Base-by-base conservation (phyloP, 164 flowering plant species). In the Taxillus chinensis region DNA sequence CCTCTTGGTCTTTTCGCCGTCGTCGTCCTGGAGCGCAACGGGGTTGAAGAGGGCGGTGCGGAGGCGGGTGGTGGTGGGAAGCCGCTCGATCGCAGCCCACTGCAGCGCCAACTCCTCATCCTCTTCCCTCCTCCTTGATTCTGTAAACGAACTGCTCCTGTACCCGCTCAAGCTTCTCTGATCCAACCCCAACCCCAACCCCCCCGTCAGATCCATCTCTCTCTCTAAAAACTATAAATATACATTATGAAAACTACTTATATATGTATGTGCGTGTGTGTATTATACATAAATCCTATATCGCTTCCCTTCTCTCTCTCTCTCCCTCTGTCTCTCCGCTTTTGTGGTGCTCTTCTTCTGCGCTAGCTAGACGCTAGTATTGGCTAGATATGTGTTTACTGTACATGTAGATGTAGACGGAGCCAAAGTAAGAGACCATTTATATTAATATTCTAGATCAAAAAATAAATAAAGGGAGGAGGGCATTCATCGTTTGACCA, bases 21-120 rank as follows among this genome's bases (percentile, higher is more conserved):
- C 51, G 12, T 8, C 51, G 12, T 4, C 51, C 0, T 48, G 4
- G 8, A 9, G 46, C 8, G 8, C 46, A 6, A 13, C 12, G 10
- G 57, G 39, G 37, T 66, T 69, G 9, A 77, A 59, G 39, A 79
- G 8, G 0, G 78, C 66, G 13, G 75, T 70, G 37, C 68, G 67
- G 10, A 77, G 37, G 50, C 77, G 55, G 56, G 61, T 55, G 41
- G 70, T 70, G 0, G 83, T 79, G 2, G 83, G 83, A 2, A 79
- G 64, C 45, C 70, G 74, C 71, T 79, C 75, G 39, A 79, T 71
- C 13, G 79, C 77, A 45, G 78, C 71, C 83, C 83, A 79, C 41
- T 67, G 71, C 53, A 64, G 17, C 51, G 51, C 65, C 11, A 66
- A 67, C 15, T 67, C 72, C 38, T 77, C 74, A 8, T 69, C 80